These are phyloP conservation scores for Xerocomus brunneocitrinus DNA, from an alignment of 768 basidiomycete species.

Conservation along the genomic window DNA sequence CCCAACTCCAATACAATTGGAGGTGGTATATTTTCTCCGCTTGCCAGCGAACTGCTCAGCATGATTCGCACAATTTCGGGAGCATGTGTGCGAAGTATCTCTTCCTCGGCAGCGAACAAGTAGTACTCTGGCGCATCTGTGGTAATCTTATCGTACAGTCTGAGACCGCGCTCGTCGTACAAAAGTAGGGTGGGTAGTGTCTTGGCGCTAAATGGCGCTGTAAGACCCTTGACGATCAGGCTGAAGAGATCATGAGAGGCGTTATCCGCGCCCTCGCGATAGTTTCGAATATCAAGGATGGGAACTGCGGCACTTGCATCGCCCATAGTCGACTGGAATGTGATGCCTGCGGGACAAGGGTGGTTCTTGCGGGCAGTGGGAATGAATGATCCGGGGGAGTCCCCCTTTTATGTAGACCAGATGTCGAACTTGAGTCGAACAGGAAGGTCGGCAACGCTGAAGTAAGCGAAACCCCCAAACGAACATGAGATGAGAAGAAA, in stretches of 20 bases:
- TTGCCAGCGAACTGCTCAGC: constrained; percentile 38
- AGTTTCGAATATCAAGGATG: constrained; percentile 22
- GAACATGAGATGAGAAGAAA: background rate
- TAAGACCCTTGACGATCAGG: constrained; percentile 53
- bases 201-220: constrained; percentile 50
- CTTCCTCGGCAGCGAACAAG: constrained; percentile 82
- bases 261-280: constrained; percentile 2
- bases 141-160: constrained; percentile 83
- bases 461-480: constrained; percentile 12
- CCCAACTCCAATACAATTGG: constrained; percentile 86
- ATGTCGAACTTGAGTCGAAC: background rate
- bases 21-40: constrained; percentile 31
- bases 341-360: background rate
- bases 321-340: constrained; percentile 12
- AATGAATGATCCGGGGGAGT: too few relatives aligned
- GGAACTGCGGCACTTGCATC: constrained; percentile 15
- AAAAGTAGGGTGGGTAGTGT: constrained; percentile 77
- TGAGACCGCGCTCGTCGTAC: constrained; percentile 82
- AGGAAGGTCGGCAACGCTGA: constrained; percentile 1
- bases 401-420: background rate
- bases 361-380: background rate
- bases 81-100: constrained; percentile 69
- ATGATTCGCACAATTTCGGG: constrained; percentile 72
- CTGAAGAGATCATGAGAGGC: constrained; percentile 34
- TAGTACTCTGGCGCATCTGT: constrained; percentile 82